Evolutionary conservation across 345 rosid genomes (phyloP).

Genomic region (Fremontodendron californicum): DNA sequence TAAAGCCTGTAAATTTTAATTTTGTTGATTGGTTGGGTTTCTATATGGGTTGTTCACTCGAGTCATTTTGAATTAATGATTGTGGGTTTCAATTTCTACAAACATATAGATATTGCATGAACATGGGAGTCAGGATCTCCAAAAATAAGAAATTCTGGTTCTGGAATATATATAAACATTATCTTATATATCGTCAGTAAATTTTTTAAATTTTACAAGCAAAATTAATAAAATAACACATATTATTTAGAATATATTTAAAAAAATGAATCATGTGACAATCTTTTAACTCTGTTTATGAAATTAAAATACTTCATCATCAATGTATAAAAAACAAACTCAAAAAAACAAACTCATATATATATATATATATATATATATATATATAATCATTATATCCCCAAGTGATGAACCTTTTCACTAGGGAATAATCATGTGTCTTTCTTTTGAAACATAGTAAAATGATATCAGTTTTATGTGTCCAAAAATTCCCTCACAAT

Average conservation of each 20-base stretch:
- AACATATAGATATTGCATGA: background rate
- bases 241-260: no score
- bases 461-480: background rate
- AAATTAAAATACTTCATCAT: no score
- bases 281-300: no score
- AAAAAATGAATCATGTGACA: no score
- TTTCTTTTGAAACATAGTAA: slow-evolving; percentile 18
- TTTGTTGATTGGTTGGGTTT: no score
- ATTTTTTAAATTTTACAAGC: no score
- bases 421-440: slow-evolving; percentile 9
- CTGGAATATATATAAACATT: background rate
- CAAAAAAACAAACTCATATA: no score
- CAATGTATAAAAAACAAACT: no score
- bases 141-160: background rate
- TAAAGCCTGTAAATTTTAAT: background rate
- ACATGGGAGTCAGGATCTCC: background rate
- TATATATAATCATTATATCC: background rate
- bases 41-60: no score
- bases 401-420: background rate
- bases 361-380: background rate
- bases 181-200: no score
- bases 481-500: slow-evolving; percentile 18
- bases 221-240: no score
- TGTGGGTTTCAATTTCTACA: background rate
- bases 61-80: background rate